These are phyloP conservation scores for Spiromyces aspiralis DNA, from an alignment of 371 early-diverging fungal genomes.

Conservation along the genomic window DNA sequence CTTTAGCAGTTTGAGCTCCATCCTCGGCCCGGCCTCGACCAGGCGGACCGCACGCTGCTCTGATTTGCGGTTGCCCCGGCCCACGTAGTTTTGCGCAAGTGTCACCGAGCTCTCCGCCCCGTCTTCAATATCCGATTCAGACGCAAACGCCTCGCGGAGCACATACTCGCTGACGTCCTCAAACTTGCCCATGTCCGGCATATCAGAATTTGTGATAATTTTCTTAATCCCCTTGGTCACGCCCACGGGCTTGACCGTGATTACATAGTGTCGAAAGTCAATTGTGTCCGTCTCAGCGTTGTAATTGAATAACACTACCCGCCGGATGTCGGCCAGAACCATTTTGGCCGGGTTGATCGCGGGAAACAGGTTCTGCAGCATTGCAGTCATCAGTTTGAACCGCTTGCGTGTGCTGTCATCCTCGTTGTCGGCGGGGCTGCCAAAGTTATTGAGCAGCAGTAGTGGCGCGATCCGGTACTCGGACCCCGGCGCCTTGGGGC, in stretches of 20 bases:
- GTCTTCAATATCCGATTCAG: constrained; percentile 89
- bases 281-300: constrained; percentile 66
- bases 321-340: constrained; percentile 69
- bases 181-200: constrained; percentile 62
- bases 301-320: constrained; percentile 83
- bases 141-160: constrained; percentile 62
- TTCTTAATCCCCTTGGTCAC: constrained; percentile 75
- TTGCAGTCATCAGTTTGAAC: constrained; percentile 76
- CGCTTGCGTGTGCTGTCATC: constrained; percentile 35
- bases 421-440: constrained; percentile 1
- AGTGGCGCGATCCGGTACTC: constrained; percentile 70
- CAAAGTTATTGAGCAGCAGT: constrained; percentile 85
- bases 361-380: constrained; percentile 94
- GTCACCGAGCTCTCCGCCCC: constrained; percentile 62
- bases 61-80: constrained; percentile 49
- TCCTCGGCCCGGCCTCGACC: constrained; percentile 82
- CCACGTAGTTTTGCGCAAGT: constrained; percentile 60
- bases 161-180: constrained; percentile 89
- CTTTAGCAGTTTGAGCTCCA: constrained; percentile 76
- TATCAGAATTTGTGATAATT: constrained; percentile 27
- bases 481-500: constrained; percentile 61
- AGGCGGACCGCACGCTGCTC: constrained; percentile 76
- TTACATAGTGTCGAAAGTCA: constrained; percentile 82
- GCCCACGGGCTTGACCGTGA: constrained; percentile 73
- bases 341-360: constrained; percentile 87